Base-by-base conservation (phyloP, 148 eudicot species). In the Rhododendron williamsianum region DNA sequence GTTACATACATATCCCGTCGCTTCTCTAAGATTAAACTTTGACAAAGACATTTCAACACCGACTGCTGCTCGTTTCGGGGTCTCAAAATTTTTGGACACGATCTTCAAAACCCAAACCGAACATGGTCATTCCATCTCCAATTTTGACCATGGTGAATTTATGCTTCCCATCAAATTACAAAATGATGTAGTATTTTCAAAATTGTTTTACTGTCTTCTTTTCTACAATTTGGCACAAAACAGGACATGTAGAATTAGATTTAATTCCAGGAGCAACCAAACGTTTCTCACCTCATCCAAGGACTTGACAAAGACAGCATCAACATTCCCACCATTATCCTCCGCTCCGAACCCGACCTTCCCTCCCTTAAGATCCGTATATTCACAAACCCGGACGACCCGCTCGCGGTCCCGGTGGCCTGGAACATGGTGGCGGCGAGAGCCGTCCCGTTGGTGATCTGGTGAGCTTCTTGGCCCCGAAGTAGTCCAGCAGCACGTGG, bases 381-480 rank as follows among this genome's bases (percentile, higher is more conserved):
- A 85, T 94, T 95, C 82, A 97, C 96, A 86, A 97, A 95, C 0
- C 99, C 99, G 13, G 98, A 84, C 21, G 94, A 87, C 0, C 99
- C 99, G 0, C 93, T 48, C 8, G 99, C 99, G 8, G 91, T 25
- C 4, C 99, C 99, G 83, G 98, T 94, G 80, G 99, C 99, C 76
- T 97, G 99, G 91, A 84, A 97, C 95, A 97, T 92, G 0, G 99
- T 97, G 49, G 99, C 99, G 54, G 99, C 95, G 33, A 94, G 90
- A 0, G 98, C 98, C 12, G 98, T 90, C 58, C 98, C 98, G 63
- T 92, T 87, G 71, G 92, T 91, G 74, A 97, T 97, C 82, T 97
- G 98, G 87, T 97, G 99, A 97, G 94, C 80, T 97, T 97, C 79
- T 97, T 95, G 41, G 96, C 95, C 48, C 95, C 96, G 82, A 97